Evolutionary conservation across 805 yeast species (phyloP).

Genomic region (Yamadazyma insecticola): DNA sequence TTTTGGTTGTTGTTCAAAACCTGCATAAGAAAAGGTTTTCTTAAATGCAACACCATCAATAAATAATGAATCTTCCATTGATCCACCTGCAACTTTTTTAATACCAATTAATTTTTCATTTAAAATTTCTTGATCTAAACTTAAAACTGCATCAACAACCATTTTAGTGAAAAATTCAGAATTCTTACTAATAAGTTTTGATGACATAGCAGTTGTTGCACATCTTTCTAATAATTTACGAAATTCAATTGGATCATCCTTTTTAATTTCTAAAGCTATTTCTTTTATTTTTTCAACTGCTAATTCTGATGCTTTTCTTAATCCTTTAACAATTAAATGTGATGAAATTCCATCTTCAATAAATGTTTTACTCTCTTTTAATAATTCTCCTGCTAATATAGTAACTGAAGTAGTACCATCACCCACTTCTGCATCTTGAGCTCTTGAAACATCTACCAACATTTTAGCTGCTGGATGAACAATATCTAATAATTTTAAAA

Average conservation of each 20-base stretch:
- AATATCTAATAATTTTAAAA: constrained; percentile 83
- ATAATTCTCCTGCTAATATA: constrained; percentile 87
- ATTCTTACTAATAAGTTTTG: constrained; percentile 85
- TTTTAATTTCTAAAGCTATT: constrained; percentile 65
- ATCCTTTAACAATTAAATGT: constrained; percentile 83
- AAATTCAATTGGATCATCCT: constrained; percentile 45
- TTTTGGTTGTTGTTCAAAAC: constrained; percentile 98
- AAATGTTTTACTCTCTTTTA: constrained; percentile 84
- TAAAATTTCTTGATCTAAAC: constrained; percentile 78
- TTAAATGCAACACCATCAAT: constrained; percentile 95
- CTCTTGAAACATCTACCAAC: constrained; percentile 88
- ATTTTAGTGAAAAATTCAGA: constrained; percentile 87
- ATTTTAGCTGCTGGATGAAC: constrained; percentile 99
- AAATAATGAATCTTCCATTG: constrained; percentile 87
- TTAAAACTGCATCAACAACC: constrained; percentile 93
- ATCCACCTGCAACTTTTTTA: constrained; percentile 93
- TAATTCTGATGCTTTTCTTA: constrained; percentile 71
- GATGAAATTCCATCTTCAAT: constrained; percentile 96
- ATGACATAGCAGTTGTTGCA: constrained; percentile 96
- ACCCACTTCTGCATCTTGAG: constrained; percentile 98
- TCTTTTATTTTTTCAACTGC: constrained; percentile 73
- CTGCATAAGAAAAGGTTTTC: constrained; percentile 96
- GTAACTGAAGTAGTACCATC: constrained; percentile 98
- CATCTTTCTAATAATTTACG: constrained; percentile 81
- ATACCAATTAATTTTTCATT: constrained; percentile 91